Evolutionary conservation across 345 rosid species (phyloP).

Genomic region (Triadica sebifera): DNA sequence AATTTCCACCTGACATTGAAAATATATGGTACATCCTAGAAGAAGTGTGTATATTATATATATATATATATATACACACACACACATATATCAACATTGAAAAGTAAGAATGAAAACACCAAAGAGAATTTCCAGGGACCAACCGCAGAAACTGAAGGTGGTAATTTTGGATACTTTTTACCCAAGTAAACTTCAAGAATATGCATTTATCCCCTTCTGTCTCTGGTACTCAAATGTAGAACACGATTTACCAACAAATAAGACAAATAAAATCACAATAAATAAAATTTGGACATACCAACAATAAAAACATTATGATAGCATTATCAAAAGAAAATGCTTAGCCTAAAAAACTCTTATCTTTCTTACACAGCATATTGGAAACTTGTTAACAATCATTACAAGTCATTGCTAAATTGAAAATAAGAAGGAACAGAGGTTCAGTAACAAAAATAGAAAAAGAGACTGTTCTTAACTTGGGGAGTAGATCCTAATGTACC

Average conservation of each 20-base stretch:
- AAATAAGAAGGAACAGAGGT: no score
- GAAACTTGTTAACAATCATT: no score
- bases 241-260: slow-evolving; percentile 2
- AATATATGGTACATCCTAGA: slow-evolving; percentile 66
- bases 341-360: not conserved
- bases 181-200: slow-evolving; percentile 55
- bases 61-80: no score
- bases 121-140: slow-evolving; percentile 26
- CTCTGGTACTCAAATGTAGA: slow-evolving; percentile 40
- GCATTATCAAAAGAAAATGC: not conserved
- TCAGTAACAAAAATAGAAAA: no score
- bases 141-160: slow-evolving; percentile 74
- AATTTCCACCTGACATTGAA: slow-evolving; percentile 57
- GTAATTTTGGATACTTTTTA: slow-evolving; percentile 50
- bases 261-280: slow-evolving; percentile 4
- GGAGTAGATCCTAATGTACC: no score
- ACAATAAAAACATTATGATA: not conserved
- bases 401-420: no score
- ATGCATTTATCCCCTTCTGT: slow-evolving; percentile 55
- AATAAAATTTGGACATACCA: not conserved
- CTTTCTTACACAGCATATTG: not conserved
- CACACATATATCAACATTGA: slow-evolving; percentile 6
- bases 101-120: slow-evolving; percentile 4
- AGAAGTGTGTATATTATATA: no score
- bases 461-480: no score